phyloP scores from a whole-genome alignment of 805 yeast species.

The Metschnikowia matae region DNA sequence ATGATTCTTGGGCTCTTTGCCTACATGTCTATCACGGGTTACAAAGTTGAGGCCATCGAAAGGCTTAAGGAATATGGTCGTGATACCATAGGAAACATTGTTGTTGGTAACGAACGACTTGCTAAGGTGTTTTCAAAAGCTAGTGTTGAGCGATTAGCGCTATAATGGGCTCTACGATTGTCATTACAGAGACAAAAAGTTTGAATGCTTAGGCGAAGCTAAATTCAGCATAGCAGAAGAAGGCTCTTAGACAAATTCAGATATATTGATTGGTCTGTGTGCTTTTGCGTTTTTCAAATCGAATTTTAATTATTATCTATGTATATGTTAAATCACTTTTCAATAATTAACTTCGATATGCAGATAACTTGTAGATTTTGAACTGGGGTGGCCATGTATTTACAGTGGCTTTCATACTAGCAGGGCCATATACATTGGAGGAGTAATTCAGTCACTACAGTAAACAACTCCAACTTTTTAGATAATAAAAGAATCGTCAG shows the following conservation, averaged over 20 bases:
- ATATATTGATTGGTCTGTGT: background rate
- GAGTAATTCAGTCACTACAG: too few species aligned
- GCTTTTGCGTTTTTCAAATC: background rate
- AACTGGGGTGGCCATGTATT: too few species aligned
- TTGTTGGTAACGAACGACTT: slow-evolving; percentile 42
- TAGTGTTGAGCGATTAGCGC: background rate
- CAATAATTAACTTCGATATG: background rate
- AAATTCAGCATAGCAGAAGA: background rate
- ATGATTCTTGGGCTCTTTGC: slow-evolving; percentile 49
- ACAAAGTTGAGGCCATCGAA: slow-evolving; percentile 35
- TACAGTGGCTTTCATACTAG: too few species aligned
- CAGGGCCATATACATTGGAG: too few species aligned
- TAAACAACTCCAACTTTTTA: too few species aligned
- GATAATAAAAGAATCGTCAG: background rate
- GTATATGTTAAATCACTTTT: background rate
- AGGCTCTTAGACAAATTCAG: background rate
- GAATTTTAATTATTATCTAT: background rate
- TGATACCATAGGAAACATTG: slow-evolving; percentile 36
- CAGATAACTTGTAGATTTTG: too few species aligned
- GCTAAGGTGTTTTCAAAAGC: slow-evolving; percentile 31
- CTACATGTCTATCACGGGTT: slow-evolving; percentile 39
- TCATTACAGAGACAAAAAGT: background rate
- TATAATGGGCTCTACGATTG: background rate
- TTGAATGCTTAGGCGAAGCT: background rate
- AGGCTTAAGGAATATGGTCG: slow-evolving; percentile 31